These are phyloP conservation scores for Leccinellum albellum DNA, from an alignment of 768 basidiomycete genomes.

Conservation along the genomic window DNA sequence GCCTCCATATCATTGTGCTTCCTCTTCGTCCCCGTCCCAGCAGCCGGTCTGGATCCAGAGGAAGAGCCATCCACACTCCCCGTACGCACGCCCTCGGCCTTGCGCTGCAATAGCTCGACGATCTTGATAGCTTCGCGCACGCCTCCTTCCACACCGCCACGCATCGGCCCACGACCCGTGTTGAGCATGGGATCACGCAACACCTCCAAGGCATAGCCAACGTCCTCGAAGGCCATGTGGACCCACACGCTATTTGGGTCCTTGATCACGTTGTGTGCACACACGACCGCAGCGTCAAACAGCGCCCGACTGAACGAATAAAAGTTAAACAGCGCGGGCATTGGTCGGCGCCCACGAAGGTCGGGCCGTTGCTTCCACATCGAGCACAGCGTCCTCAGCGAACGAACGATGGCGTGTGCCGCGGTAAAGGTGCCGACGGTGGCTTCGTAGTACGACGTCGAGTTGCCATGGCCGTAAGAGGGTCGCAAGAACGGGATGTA, in stretches of 20 bases:
- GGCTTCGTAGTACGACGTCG: constrained; percentile 46
- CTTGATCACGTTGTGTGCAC: constrained; percentile 58
- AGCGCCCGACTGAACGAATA: constrained; percentile 60
- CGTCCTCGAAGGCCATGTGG: constrained; percentile 43
- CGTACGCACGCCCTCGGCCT: constrained; percentile 34
- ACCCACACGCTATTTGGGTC: constrained; percentile 48
- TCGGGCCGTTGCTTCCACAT: constrained; percentile 37
- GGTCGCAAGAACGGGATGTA: constrained; percentile 65
- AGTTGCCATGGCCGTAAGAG: constrained; percentile 22
- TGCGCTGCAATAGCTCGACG: constrained; percentile 38
- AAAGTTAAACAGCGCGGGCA: constrained; percentile 49
- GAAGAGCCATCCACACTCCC: constrained; percentile 10
- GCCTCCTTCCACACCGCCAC: constrained; percentile 31
- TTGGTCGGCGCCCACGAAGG: constrained; percentile 30
- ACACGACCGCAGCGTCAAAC: constrained; percentile 63
- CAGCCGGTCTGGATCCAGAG: constrained; percentile 20
- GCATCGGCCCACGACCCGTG: constrained; percentile 30
- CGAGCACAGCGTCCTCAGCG: constrained; percentile 41
- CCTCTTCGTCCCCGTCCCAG: constrained; percentile 30
- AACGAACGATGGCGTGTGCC: constrained; percentile 59
- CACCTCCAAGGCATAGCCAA: constrained; percentile 42
- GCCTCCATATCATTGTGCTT: constrained; percentile 41
- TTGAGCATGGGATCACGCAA: constrained; percentile 35
- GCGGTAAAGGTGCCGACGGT: constrained; percentile 58
- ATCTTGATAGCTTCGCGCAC: constrained; percentile 38